These are phyloP conservation scores for Sporobolomyces roseus DNA, from an alignment of 768 basidiomycete genomes.

Conservation along the genomic window DNA sequence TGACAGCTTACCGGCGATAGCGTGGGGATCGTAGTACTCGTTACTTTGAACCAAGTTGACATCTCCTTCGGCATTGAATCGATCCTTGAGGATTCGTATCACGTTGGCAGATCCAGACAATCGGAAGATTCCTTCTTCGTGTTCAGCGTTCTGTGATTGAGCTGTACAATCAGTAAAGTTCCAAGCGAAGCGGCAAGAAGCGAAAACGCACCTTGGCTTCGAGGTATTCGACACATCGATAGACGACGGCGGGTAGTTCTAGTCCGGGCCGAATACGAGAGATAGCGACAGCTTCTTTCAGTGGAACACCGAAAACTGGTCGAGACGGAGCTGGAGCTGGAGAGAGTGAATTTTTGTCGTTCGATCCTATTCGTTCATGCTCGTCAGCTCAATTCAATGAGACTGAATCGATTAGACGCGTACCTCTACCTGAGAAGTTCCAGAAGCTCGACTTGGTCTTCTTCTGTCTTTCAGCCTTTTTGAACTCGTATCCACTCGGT, in stretches of 20 bases:
- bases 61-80: conserved; percentile 95
- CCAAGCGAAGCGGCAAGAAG: too few species aligned
- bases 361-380: neutral
- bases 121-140: conserved; percentile 96
- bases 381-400: neutral
- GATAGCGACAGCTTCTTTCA: conserved; percentile 82
- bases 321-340: conserved; percentile 52
- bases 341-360: conserved; percentile 11
- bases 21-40: conserved; percentile 96
- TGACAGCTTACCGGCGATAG: conserved; percentile 66
- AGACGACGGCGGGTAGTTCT: conserved; percentile 87
- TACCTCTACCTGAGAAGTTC: conserved; percentile 64
- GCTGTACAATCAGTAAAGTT: neutral
- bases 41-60: conserved; percentile 79
- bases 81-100: conserved; percentile 65
- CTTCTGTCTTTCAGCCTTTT: conserved; percentile 71
- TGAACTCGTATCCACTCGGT: conserved; percentile 86
- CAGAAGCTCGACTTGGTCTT: conserved; percentile 94
- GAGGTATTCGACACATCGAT: conserved; percentile 90
- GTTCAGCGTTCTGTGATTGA: conserved; percentile 63
- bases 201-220: conserved; percentile 60
- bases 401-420: neutral
- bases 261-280: conserved; percentile 65
- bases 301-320: conserved; percentile 80
- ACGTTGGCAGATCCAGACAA: conserved; percentile 50